These are phyloP conservation scores for Cladophialophora bantiana DNA, from an alignment of 2,329 filamentous ascomycete species.

Conservation along the genomic window DNA sequence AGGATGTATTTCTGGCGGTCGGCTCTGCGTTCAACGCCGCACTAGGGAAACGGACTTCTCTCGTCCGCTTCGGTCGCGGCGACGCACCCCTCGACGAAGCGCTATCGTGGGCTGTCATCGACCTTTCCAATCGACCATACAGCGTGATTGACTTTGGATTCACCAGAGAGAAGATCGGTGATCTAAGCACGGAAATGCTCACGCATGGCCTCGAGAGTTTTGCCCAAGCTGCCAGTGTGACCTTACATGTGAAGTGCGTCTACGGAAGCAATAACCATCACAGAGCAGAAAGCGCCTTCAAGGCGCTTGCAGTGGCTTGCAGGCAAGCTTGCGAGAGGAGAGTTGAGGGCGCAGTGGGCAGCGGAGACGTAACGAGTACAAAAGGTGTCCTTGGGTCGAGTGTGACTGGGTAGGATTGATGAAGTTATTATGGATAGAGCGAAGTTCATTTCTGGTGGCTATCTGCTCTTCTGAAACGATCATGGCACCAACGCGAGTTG, in stretches of 20 bases:
- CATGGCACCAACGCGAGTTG: not conserved
- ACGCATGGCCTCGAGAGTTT: slow-evolving; percentile 95
- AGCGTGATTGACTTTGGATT: slow-evolving; percentile 83
- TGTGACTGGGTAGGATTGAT: slow-evolving; percentile 34
- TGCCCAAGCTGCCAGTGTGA: slow-evolving; percentile 85
- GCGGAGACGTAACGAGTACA: slow-evolving; percentile 91
- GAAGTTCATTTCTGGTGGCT: not conserved
- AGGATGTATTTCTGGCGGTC: slow-evolving; percentile 92
- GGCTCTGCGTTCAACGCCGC: slow-evolving; percentile 83
- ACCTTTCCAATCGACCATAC: slow-evolving; percentile 91
- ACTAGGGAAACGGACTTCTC: slow-evolving; percentile 77
- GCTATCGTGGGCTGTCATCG: slow-evolving; percentile 89
- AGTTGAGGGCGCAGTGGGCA: slow-evolving; percentile 77
- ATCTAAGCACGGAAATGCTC: slow-evolving; percentile 94
- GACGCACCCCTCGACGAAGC: slow-evolving; percentile 96
- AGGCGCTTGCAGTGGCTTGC: slow-evolving; percentile 88
- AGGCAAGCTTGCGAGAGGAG: slow-evolving; percentile 75
- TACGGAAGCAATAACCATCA: slow-evolving; percentile 95
- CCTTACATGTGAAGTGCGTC: slow-evolving; percentile 93
- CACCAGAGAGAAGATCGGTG: slow-evolving; percentile 89
- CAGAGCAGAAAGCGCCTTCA: slow-evolving; percentile 94
- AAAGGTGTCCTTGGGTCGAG: slow-evolving; percentile 76
- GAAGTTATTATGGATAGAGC: not conserved
- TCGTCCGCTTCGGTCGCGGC: slow-evolving; percentile 88
- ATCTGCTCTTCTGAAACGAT: not conserved